Base-by-base conservation (phyloP, 164 flowering plant genomes). In the Chloranthus sessilifolius region DNA sequence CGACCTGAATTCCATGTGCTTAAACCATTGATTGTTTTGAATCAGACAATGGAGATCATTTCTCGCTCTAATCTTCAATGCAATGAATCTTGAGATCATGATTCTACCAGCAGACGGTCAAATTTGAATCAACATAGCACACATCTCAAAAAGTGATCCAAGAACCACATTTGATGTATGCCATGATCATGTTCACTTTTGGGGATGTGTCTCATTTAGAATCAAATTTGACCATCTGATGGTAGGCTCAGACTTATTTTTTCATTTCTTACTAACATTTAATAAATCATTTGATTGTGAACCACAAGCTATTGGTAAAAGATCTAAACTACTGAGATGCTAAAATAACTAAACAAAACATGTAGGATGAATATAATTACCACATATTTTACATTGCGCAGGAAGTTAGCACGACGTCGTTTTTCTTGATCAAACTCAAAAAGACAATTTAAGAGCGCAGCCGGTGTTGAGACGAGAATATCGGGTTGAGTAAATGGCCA, bases 381-480 rank as follows among this genome's bases (percentile, higher is more conserved):
- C 95, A 92, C 97, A 61, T 74, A 73, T 72, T 86, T 82, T 3
- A 86, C 84, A 58, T 77, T 58, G 10, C 85, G 80, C 29, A 88
- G 30, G 58, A 92, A 86, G 24, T 73, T 70, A 43, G 68, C 27
- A 19, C 85, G 81, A 3, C 82, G 76, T 3, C 65, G 44, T 48
- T 53, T 88, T 52, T 81, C 79, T 17, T 78, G 79, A 27, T 86
- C 95, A 49, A 82, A 56, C 16, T 78, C 75, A 61, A 58, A 58
- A 12, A 83, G 79, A 64, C 74, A 74, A 64, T 92, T 92, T 57
- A 92, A 68, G 54, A 92, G 83, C 35, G 99, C 85, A 51, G 84
- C 99, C 19, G 99, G 95, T 3, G 99, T 88, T 22, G 99, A 80
- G 19, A 92, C 97, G 57, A 92, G 51, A 49, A 88, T 71, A 71